These are phyloP conservation scores for Mycena rosella DNA, from an alignment of 768 basidiomycete genomes.

Conservation along the genomic window DNA sequence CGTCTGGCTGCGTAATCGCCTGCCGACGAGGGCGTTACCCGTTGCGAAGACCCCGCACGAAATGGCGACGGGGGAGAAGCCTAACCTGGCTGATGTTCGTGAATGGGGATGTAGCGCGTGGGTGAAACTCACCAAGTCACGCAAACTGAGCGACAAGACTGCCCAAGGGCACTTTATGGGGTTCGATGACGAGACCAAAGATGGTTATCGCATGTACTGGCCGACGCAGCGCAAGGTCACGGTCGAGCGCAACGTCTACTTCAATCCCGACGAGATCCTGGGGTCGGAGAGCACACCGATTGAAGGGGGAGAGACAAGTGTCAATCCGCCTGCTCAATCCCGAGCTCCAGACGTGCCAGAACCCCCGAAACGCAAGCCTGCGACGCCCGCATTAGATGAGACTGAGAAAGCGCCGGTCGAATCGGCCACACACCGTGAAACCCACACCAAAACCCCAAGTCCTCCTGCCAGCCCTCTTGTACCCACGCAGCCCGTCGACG, in stretches of 20 bases:
- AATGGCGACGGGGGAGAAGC: conserved; percentile 21
- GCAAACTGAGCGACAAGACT: conserved; percentile 40
- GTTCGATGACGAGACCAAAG: conserved; percentile 41
- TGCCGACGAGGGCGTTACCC: conserved; percentile 18
- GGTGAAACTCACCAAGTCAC: conserved; percentile 23
- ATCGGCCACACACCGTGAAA: conserved; percentile 9
- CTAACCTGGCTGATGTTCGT: conserved; percentile 14
- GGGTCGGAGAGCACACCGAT: conserved; percentile 39
- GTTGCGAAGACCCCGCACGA: conserved; percentile 19
- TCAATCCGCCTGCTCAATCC: conserved; percentile 23
- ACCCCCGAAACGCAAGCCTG: background rate
- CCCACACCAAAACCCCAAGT: background rate
- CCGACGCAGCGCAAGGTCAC: conserved; percentile 39
- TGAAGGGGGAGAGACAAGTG: conserved; percentile 44
- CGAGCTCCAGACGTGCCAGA: background rate
- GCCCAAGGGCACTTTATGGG: conserved; percentile 40
- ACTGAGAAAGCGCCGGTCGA: background rate
- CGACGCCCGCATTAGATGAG: background rate
- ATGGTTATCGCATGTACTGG: conserved; percentile 48
- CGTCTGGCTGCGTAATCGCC: background rate
- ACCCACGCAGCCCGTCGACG: background rate
- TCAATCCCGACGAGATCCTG: conserved; percentile 37
- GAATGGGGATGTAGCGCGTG: conserved; percentile 44
- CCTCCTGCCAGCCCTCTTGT: background rate
- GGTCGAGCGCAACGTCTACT: conserved; percentile 44